These are phyloP conservation scores for Lactarius deliciosus DNA, from an alignment of 768 basidiomycete species.

Conservation along the genomic window DNA sequence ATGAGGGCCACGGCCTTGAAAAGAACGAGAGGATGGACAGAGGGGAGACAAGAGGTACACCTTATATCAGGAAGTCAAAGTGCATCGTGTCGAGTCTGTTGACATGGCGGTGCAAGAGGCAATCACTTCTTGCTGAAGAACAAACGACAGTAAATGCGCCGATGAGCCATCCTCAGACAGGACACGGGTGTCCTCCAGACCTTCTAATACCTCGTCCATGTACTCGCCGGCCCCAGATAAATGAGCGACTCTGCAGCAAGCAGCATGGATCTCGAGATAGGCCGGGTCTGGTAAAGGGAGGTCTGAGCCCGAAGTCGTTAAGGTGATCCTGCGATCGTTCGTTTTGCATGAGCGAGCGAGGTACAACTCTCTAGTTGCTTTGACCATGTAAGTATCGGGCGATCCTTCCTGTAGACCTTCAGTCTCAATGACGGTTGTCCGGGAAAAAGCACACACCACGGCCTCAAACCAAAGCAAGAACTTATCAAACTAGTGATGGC, in stretches of 20 bases:
- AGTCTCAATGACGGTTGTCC: neutral
- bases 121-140: neutral
- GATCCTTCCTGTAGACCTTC: neutral
- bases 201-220: neutral
- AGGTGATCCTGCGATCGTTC: neutral
- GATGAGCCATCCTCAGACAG: neutral
- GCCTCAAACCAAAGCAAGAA: neutral
- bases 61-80: too few species aligned
- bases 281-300: neutral
- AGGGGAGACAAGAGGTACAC: too few species aligned
- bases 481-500: neutral
- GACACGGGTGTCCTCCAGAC: neutral
- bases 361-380: too few species aligned
- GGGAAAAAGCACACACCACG: neutral
- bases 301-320: neutral
- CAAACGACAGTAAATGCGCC: neutral
- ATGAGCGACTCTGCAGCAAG: neutral
- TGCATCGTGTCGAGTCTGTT: too few species aligned
- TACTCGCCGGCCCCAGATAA: neutral
- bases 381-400: neutral
- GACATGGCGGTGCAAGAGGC: too few species aligned
- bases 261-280: neutral
- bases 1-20: too few species aligned
- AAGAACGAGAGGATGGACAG: too few species aligned
- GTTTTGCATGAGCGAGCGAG: neutral